phyloP scores from a whole-genome alignment of 305 asterid genomes.

The Coffea humblotiana region DNA sequence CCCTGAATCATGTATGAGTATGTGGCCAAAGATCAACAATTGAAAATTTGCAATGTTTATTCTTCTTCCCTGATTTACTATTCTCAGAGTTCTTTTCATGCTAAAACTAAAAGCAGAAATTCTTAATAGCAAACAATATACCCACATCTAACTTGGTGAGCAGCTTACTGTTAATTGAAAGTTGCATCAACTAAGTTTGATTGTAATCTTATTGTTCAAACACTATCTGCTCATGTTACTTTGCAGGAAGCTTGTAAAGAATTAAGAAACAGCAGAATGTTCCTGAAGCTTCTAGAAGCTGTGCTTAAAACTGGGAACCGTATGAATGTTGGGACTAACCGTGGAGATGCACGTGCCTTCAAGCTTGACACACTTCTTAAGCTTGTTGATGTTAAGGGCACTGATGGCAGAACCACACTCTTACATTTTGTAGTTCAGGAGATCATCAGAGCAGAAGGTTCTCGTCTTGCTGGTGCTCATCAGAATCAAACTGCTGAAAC shows the following conservation, averaged over 20 bases:
- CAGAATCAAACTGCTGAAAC: constrained; percentile 35
- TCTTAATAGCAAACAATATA: neutral
- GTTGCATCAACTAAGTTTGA: neutral
- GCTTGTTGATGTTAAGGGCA: constrained; percentile 85
- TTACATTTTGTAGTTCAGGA: constrained; percentile 95
- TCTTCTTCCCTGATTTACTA: neutral
- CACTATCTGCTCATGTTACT: neutral
- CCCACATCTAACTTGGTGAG: neutral
- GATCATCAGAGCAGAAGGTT: constrained; percentile 78
- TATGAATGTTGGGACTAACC: constrained; percentile 96
- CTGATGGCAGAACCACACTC: constrained; percentile 95
- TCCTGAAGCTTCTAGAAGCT: constrained; percentile 92
- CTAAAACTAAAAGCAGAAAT: no score
- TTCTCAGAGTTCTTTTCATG: neutral
- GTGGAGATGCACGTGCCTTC: constrained; percentile 97
- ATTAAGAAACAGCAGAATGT: constrained; percentile 78
- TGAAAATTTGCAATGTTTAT: neutral
- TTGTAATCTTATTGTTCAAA: neutral
- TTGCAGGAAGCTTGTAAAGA: constrained; percentile 88
- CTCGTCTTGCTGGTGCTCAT: constrained; percentile 49
- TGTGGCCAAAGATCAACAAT: neutral
- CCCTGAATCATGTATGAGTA: neutral
- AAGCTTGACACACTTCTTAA: constrained; percentile 95
- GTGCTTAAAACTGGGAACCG: constrained; percentile 93
- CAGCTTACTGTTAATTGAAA: neutral